Conservation (phyloP, 805 yeast genomes). For the Torulaspora delbrueckii region DNA sequence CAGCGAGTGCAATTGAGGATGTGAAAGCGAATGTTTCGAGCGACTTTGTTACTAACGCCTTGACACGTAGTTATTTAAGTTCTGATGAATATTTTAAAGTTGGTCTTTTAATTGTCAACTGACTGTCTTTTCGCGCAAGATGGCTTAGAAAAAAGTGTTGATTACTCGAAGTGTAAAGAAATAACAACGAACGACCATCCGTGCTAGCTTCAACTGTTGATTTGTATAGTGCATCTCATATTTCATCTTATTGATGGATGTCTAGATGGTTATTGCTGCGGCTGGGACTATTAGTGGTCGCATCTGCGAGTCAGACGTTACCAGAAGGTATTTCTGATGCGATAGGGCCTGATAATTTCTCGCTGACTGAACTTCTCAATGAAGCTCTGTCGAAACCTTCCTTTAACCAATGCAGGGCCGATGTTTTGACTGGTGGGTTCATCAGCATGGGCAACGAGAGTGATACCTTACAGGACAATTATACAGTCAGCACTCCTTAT, state of each 20-base stretch:
- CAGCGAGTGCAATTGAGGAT: background rate
- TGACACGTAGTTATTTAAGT: background rate
- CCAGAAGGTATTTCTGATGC: background rate
- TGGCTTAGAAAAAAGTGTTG: background rate
- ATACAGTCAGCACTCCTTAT: slow-evolving; percentile 20
- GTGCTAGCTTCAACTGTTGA: background rate
- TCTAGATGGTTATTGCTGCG: slow-evolving; percentile 1
- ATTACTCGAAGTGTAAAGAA: background rate
- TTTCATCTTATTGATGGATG: slow-evolving; percentile 4
- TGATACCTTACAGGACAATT: slow-evolving; percentile 3
- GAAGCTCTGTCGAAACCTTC: slow-evolving; percentile 10
- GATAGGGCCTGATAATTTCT: background rate
- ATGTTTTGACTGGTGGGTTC: slow-evolving; percentile 18
- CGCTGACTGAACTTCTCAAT: slow-evolving; percentile 12
- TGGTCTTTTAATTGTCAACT: background rate
- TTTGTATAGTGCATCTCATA: background rate
- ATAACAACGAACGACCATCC: background rate
- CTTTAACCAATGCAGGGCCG: slow-evolving; percentile 14
- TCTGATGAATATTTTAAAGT: background rate
- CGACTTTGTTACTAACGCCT: background rate
- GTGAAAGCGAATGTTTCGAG: background rate
- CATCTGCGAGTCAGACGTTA: background rate
- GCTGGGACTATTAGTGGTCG: background rate
- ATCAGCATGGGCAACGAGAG: slow-evolving; percentile 7
- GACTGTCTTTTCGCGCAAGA: background rate